Evolutionary conservation across 2,329 filamentous ascomycete genomes (phyloP), one percentile per base, ranked within the genome.

Genomic region (Cladophialophora immunda): DNA sequence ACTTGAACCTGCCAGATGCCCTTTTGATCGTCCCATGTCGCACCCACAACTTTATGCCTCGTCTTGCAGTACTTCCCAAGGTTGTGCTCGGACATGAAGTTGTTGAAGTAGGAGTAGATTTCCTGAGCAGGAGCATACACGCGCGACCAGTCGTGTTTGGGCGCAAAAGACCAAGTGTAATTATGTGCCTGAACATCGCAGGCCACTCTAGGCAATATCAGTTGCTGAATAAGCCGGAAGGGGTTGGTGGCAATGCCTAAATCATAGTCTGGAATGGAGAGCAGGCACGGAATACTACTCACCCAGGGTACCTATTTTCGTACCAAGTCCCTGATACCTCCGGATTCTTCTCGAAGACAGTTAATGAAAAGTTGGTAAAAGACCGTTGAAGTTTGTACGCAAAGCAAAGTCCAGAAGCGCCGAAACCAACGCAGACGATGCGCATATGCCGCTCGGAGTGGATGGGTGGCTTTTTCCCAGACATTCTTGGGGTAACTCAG

Each of bases 71-170:
- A 84, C 38, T 85, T 80, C 73, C 91, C 89, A 1, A 92, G 85
- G 59, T 88, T 82, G 74, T 92, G 84, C 71, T 92, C 90, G 7
- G 79, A 79, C 0, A 89, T 89, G 4, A 91, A 76, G 0, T 77
- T 76, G 70, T 90, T 83, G 88, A 89, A 89, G 74, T 93, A 92
- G 13, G 86, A 82, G 7, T 82, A 79, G 66, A 92, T 92, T 75
- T 92, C 90, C 4, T 79, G 75, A 0, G 89, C 89, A 47, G 86
- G 85, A 0, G 90, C 86, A 73, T 90, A 92, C 65, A 88, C 83
- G 71, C 91, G 87, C 0, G 84, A 84, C 90, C 90, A 93, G 70
- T 90, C 82, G 0, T 83, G 85, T 64, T 92, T 92, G 0, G 89
- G 89, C 5, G 82, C 81, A 75, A 91, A 92, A 0, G 86, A 87